Base-by-base conservation (phyloP, 2,329 filamentous ascomycete genomes). In the Hymenoscyphus salicellus region DNA sequence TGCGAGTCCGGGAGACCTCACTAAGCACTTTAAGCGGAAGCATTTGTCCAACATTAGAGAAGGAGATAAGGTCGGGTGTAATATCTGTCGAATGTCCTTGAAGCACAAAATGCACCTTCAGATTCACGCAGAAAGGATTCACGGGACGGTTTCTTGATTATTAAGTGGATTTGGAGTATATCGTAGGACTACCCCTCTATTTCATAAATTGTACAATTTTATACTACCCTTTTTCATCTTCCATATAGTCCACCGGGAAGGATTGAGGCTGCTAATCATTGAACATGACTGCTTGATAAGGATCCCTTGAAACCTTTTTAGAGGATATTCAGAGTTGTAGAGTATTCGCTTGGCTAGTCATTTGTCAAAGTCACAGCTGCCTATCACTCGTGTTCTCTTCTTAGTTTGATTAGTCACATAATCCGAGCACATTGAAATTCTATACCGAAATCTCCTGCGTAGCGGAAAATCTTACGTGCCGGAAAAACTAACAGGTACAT, bases 11-110 rank as follows among this genome's bases (percentile, higher is more conserved):
- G 56, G 66, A 67, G 66, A 71, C 62, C 63, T 70, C 17, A 69
- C 41, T 33, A 70, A 70, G 65, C 60, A 69, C 65, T 69, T 70
- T 23, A 69, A 69, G 66, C 61, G 62, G 60, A 70, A 69, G 63
- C 59, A 69, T 67, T 46, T 69, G 23, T 41, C 64, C 43, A 14
- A 69, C 20, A 68, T 68, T 26, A 69, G 66, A 65, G 64, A 69
- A 68, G 36, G 62, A 36, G 64, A 68, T 66, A 63, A 52, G 63
- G 38, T 69, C 38, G 0, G 63, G 61, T 67, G 55, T 52, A 70
- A 70, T 58, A 61, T 69, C 60, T 70, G 33, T 69, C 60, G 55
- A 67, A 71, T 72, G 36, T 14, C 16, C 17, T 58, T 72, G 38
- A 11, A 69, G 64, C 36, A 70, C 20, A 70, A 67, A 63, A 16